Base-by-base conservation (phyloP, 2,329 filamentous ascomycete genomes). In the Cordyceps militaris region DNA sequence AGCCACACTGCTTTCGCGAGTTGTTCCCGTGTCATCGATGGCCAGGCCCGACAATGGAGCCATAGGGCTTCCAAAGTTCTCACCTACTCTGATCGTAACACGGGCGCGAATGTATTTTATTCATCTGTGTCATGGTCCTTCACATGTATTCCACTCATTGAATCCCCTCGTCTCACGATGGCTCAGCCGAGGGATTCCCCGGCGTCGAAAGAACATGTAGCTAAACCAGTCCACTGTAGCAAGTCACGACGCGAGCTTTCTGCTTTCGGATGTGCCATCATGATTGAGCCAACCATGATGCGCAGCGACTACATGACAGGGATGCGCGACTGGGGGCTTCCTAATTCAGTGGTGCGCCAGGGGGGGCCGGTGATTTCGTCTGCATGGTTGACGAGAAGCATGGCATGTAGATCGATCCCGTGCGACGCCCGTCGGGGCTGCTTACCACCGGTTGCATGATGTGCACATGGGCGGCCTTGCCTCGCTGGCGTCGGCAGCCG, bases 371-470 rank as follows among this genome's bases (percentile, higher is more conserved):
- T 56, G 53, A 56, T 56, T 36, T 56, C 21, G 32, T 21, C 3
- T 38, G 19, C 34, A 40, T 56, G 34, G 14, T 19, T 50, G 26
- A 23, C n/a, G 11, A n/a, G n/a, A 7, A 56, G 43, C 44, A 56
- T 56, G 44, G 53, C 21, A n/a, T n/a, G n/a, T 43, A 52, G 56
- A 58, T 58, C 42, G 56, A 58, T 58, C 56, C 56, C 56, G 56
- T 58, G 56, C 56, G 21, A 47, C 56, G 42, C 32, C 52, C 6
- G 34, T 36, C 54, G 50, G 36, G 11, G 32, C 24, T 16, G 38
- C 44, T 30, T n/a, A 7, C 9, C 14, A 1, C 42, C 30, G 34
- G 42, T 28, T 47, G 42, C 21, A 43, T 47, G 52, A 32, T n/a
- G n/a, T n/a, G n/a, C 54, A 26, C 54, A 50, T 56, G 36, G n/a